A percentile compares a stretch with the other conserved stretches of the same genome.
phyloP scores from a whole-genome alignment of 176 grass and related monocot species.

The Rhynchospora breviuscula region DNA sequence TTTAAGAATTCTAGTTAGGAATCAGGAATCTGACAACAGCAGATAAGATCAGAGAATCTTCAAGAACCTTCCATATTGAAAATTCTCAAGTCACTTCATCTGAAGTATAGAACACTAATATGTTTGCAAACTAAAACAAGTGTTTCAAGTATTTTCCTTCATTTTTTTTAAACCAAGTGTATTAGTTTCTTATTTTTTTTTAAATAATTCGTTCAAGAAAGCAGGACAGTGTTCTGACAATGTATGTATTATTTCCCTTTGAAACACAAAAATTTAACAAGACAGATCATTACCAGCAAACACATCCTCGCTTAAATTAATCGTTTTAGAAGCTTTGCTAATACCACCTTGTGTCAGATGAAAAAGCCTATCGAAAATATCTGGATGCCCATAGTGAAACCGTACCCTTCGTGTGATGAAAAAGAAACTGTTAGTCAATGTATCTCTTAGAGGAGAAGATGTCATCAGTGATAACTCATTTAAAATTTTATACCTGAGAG shows the following conservation, averaged over 20 bases:
- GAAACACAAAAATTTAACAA: constrained; percentile 2
- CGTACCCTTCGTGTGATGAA: constrained; percentile 49
- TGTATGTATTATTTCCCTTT: neutral
- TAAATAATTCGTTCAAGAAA: neutral
- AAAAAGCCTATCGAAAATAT: constrained; percentile 88
- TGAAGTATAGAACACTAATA: neutral
- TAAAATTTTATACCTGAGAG: constrained; percentile 56
- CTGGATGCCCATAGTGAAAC: constrained; percentile 98
- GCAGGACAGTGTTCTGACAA: neutral
- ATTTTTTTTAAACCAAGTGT: neutral
- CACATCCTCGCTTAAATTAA: constrained; percentile 95
- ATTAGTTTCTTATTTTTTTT: neutral
- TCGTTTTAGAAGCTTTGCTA: constrained; percentile 99
- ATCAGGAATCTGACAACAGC: neutral
- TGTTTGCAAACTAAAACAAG: neutral
- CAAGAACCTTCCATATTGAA: neutral
- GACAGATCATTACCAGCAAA: constrained; percentile 66
- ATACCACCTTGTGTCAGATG: constrained; percentile 86
- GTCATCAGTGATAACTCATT: neutral
- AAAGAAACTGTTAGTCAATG: neutral
- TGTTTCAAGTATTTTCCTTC: neutral
- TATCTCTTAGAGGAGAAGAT: neutral
- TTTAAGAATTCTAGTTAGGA: neutral
- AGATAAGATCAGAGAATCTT: neutral
- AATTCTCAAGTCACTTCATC: neutral